Evolutionary conservation across 2,329 filamentous ascomycete genomes (phyloP), one percentile per base, ranked within the genome.

Genomic region (Aspergillus tanneri): DNA sequence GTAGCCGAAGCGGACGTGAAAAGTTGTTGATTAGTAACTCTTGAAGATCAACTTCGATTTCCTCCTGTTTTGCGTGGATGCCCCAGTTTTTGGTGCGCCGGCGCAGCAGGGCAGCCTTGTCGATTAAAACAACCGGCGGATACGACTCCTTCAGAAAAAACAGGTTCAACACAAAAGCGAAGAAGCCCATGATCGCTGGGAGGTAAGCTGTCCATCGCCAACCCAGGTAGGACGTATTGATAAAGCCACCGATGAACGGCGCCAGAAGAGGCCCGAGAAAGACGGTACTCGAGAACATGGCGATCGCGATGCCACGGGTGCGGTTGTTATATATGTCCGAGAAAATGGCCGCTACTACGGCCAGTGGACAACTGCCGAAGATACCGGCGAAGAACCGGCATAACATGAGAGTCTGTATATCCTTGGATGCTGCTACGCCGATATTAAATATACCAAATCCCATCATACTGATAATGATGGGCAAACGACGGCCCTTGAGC

Each of bases 41-140:
- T 5, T 63, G 62, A 46, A 77, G 64, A 47, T 77, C 73, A 28
- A 78, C 66, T 56, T 78, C 75, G 45, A 77, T 73, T 60, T 77
- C 75, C 53, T 77, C 75, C 53, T 69, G 67, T 50, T 77, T 77
- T 5, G 78, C 78, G 56, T 81, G 78, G 39, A 81, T 80, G 3
- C 78, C 78, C 78, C 78, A 81, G 54, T 81, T 81, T 55, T 73
- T 72, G 1, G 78, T 81, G n/a, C 73, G 56, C 11, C 78, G 69
- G 23, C 79, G 68, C 2, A 81, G 62, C 46, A 79, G 75, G 0
- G 70, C 59, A 2, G 78, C 79, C 55, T 81, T 82, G 42, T 66
- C 59, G 19, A 80, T 72, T 2, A 81, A 67, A 6, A 81, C 72
- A 0, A 79, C 70, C 0, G 78, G 78, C 0, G 77, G 72, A 49